Conservation (phyloP, 768 basidiomycete species). For the Amanita pseudoporphyria region DNA sequence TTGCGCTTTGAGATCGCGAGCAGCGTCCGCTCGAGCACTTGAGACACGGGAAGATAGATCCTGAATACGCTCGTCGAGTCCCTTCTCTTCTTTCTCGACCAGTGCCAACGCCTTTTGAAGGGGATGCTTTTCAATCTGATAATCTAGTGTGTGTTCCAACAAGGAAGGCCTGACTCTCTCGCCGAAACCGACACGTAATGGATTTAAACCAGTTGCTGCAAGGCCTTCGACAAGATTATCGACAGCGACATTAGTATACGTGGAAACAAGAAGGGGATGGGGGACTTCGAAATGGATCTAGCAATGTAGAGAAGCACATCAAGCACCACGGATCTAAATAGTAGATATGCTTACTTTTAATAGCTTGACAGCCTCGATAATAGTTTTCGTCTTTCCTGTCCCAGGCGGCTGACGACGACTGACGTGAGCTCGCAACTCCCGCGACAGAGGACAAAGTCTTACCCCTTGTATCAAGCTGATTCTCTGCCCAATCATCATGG, state of each 20-base stretch:
- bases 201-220: conserved; percentile 47
- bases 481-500: conserved; percentile 75
- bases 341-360: conserved; percentile 45
- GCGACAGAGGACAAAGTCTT: conserved; percentile 18
- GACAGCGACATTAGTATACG: conserved; percentile 89
- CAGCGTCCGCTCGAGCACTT: conserved; percentile 8
- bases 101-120: conserved; percentile 34
- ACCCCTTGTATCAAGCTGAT: conserved; percentile 85
- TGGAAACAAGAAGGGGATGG: conserved; percentile 82
- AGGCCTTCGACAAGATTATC: conserved; percentile 84
- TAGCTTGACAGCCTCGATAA: conserved; percentile 74
- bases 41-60: conserved; percentile 13
- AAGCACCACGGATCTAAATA: neutral
- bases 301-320: neutral
- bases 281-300: conserved; percentile 74
- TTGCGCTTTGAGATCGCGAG: conserved; percentile 6
- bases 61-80: conserved; percentile 12
- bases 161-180: conserved; percentile 52
- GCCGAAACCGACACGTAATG: conserved; percentile 66
- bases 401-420: conserved; percentile 62
- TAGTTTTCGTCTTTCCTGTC: conserved; percentile 89
- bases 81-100: conserved; percentile 29
- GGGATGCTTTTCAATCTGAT: conserved; percentile 53
- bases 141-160: conserved; percentile 48
- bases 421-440: conserved; percentile 1